phyloP scores from a whole-genome alignment of 2,329 filamentous ascomycete genomes.

The Paradendryphiella salina region DNA sequence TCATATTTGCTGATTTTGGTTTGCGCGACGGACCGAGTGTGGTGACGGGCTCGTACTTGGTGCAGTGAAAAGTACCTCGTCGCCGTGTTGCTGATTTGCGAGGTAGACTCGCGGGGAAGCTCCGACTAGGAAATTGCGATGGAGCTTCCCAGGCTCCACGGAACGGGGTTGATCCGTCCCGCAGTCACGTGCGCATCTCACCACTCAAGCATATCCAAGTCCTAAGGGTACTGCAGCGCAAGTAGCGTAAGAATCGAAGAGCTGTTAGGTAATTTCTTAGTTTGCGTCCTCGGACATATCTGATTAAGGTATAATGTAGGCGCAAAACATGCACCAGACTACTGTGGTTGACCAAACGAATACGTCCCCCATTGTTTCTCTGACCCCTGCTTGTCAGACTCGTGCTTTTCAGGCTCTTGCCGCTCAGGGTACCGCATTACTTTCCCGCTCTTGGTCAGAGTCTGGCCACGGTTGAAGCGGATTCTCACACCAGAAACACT shows the following conservation, averaged over 20 bases:
- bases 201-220: background rate
- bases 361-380: conserved; percentile 1
- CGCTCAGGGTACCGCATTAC: too few species aligned
- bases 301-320: background rate
- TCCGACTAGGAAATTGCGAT: conserved; percentile 30
- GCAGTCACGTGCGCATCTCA: conserved; percentile 18
- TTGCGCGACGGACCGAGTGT: background rate
- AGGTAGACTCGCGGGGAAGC: conserved; percentile 28
- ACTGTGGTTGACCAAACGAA: background rate
- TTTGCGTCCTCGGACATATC: background rate
- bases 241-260: too few species aligned
- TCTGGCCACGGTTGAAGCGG: too few species aligned
- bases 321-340: background rate
- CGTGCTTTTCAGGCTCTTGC: background rate
- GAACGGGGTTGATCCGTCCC: conserved; percentile 16
- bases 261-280: too few species aligned
- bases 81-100: conserved; percentile 19
- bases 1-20: conserved; percentile 31
- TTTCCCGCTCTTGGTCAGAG: too few species aligned
- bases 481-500: too few species aligned
- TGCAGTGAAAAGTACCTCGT: background rate
- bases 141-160: conserved; percentile 26
- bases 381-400: background rate
- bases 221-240: background rate
- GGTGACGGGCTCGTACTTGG: background rate